phyloP scores from a whole-genome alignment of 1,139 yeast genomes.

The Taphrina populina region DNA sequence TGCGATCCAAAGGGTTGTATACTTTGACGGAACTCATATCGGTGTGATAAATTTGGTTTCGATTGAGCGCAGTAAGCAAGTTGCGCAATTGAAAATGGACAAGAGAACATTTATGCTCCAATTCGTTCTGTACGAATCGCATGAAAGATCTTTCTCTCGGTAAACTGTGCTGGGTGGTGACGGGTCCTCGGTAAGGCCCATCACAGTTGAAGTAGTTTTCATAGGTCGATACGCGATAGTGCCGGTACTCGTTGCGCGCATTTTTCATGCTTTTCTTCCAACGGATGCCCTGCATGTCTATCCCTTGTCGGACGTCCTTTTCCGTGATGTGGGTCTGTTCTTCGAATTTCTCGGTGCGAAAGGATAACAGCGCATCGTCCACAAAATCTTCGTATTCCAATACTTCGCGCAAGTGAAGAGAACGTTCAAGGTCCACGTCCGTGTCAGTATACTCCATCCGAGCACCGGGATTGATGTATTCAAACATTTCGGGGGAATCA shows the following conservation, averaged over 20 bases:
- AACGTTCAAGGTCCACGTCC: slow-evolving; percentile 21
- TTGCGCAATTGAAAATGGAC: slow-evolving; percentile 61
- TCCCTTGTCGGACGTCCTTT: slow-evolving; percentile 12
- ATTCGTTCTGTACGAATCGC: slow-evolving; percentile 14
- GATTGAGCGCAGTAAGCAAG: slow-evolving; percentile 51
- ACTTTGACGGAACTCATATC: slow-evolving; percentile 42
- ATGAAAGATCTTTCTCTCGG: slow-evolving; percentile 8
- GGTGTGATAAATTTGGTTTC: slow-evolving; percentile 46
- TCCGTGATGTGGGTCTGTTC: slow-evolving; percentile 3
- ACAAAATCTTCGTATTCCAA: slow-evolving; percentile 6
- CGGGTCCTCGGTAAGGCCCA: slow-evolving; percentile 12
- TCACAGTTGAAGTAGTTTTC: slow-evolving; percentile 18
- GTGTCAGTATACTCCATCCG: slow-evolving; percentile 19
- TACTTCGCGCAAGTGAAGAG: slow-evolving; percentile 14
- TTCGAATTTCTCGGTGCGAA: slow-evolving; percentile 11
- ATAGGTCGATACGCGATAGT: slow-evolving; percentile 6
- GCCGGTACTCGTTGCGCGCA: slow-evolving; percentile 14
- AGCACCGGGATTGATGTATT: slow-evolving; percentile 10
- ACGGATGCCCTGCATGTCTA: slow-evolving; percentile 38
- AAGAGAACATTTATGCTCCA: slow-evolving; percentile 40
- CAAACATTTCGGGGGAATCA: slow-evolving; percentile 24
- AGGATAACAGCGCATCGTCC: slow-evolving; percentile 5
- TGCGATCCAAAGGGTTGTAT: slow-evolving; percentile 41
- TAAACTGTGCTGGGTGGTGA: background rate
- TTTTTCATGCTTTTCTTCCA: slow-evolving; percentile 37